Evolutionary conservation across 1,139 yeast species (phyloP), one percentile per base, ranked within the genome.

Genomic region (Kodamaea alishanica): DNA sequence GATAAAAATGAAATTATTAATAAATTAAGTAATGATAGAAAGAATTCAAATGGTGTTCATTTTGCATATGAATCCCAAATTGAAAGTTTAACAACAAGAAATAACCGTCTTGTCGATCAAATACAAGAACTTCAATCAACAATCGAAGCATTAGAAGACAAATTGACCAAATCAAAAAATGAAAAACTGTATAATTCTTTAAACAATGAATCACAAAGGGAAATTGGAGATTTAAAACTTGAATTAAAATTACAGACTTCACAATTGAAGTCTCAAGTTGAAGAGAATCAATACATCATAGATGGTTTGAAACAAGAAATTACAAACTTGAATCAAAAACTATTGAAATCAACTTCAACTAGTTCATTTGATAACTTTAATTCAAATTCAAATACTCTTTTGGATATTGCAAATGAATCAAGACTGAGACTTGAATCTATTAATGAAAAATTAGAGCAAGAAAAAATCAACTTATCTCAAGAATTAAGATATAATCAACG

Each of bases 51-150:
- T 12, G 33, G 31, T n/a, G 31, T 40, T 11, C 41, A 39, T 15
- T 35, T 33, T 29, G 37, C 37, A 6, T 39, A 37, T 29, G 47
- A 44, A 32, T 26, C 46, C 2, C 45, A 47, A 30, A 34, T 46
- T 8, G 45, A 42, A 6, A 27, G 44, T 4, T 39, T 44, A 24
- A 42, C 39, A 12, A 20, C 40, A 8, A 44, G 41, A 12, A 40
- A 46, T 26, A 36, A 36, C 26, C 26, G 44, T 6, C 30, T 45
- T 11, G 29, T 37, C 4, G 42, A 34, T 9, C 39, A 40, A 26
- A 38, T 44, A 11, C 30, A 26, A 7, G 35, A 38, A 8, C 36
- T 46, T 33, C 40, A 42, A 26, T 28, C 36, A 7, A 24, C 34
- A 1, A 34, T 44, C 10, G 39, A 35, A 6, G 5, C 30, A 4